Percentiles rank a stretch among this genome's conserved stretches.
Evolutionary conservation across 2,329 filamentous ascomycete species (phyloP).

Genomic region (Ophiocordyceps sinensis): DNA sequence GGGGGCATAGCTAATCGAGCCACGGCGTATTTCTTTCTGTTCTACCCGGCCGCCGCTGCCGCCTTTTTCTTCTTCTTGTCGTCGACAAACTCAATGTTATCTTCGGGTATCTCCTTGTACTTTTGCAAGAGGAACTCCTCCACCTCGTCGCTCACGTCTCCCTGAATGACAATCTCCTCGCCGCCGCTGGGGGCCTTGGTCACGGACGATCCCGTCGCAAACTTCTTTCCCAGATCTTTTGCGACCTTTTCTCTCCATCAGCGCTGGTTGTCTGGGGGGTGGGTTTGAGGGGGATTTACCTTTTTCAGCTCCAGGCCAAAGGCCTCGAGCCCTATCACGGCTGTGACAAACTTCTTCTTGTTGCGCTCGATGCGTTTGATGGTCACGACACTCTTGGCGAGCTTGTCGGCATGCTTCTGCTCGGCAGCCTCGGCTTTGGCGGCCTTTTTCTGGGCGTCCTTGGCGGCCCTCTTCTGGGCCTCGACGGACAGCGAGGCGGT

Average conservation of each 20-base stretch:
- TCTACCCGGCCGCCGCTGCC: slow-evolving; percentile 7
- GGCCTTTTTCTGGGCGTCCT: slow-evolving; percentile 93
- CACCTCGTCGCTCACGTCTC: slow-evolving; percentile 90
- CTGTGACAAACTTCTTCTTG: slow-evolving; percentile 93
- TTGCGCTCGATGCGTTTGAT: slow-evolving; percentile 98
- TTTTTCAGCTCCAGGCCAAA: slow-evolving; percentile 93
- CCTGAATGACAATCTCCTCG: slow-evolving; percentile 96
- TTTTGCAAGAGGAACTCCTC: slow-evolving; percentile 81
- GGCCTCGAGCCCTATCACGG: slow-evolving; percentile 77
- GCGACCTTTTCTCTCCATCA: slow-evolving; percentile 36
- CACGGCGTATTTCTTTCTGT: slow-evolving; percentile 1
- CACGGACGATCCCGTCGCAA: slow-evolving; percentile 84
- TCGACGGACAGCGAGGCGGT: slow-evolving; percentile 78
- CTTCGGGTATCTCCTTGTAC: slow-evolving; percentile 81
- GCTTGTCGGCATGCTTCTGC: slow-evolving; percentile 66
- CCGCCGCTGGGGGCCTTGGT: slow-evolving; percentile 76
- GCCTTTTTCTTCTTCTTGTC: slow-evolving; percentile 77
- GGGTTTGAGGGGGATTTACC: slow-evolving; percentile 16
- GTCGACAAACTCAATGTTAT: slow-evolving; percentile 88
- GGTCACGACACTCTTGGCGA: slow-evolving; percentile 66
- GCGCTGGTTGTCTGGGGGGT: background rate
- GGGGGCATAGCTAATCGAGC: background rate
- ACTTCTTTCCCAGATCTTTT: slow-evolving; percentile 97
- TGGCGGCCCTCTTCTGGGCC: slow-evolving; percentile 85
- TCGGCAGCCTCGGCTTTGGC: slow-evolving; percentile 84